Evolutionary conservation across 495 filamentous ascomycete species (phyloP).

Genomic region (Extremus antarcticus): DNA sequence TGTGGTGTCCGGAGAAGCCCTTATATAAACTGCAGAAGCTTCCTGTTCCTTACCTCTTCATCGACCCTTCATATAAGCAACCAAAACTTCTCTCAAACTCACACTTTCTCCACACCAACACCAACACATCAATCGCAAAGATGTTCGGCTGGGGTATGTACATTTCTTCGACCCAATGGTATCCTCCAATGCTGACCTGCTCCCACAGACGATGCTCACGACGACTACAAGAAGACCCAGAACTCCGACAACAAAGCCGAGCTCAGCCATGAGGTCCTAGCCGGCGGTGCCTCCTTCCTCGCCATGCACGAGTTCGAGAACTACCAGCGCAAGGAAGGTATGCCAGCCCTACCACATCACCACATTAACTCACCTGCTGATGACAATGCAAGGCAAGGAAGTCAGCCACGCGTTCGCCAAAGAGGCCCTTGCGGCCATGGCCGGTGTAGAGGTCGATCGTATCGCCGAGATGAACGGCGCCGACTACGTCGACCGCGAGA

Average conservation of each 20-base stretch:
- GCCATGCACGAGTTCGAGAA: conserved; percentile 75
- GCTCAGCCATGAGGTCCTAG: conserved; percentile 62
- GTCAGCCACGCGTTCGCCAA: conserved; percentile 68
- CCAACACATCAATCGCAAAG: conserved; percentile 19
- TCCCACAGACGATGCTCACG: conserved; percentile 27
- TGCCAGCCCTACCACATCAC: too few species aligned
- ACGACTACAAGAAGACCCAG: conserved; percentile 41
- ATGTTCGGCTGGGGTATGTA: conserved; percentile 29
- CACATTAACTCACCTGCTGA: too few species aligned
- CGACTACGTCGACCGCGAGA: conserved; percentile 55
- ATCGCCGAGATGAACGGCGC: conserved; percentile 69
- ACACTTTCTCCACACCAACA: background rate
- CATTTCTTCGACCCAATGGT: background rate
- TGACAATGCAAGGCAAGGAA: conserved; percentile 44
- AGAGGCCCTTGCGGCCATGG: conserved; percentile 60
- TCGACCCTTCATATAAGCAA: too few species aligned
- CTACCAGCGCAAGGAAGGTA: conserved; percentile 60
- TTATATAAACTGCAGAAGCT: too few species aligned
- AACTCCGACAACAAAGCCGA: conserved; percentile 42
- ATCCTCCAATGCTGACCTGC: background rate
- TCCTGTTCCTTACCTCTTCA: too few species aligned
- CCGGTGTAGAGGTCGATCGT: conserved; percentile 67
- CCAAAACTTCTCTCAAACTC: too few species aligned
- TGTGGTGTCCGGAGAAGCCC: too few species aligned
- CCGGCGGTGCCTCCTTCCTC: conserved; percentile 67